Base-by-base conservation (phyloP, 805 yeast species). In the Kodamaea hsintzibuensis region DNA sequence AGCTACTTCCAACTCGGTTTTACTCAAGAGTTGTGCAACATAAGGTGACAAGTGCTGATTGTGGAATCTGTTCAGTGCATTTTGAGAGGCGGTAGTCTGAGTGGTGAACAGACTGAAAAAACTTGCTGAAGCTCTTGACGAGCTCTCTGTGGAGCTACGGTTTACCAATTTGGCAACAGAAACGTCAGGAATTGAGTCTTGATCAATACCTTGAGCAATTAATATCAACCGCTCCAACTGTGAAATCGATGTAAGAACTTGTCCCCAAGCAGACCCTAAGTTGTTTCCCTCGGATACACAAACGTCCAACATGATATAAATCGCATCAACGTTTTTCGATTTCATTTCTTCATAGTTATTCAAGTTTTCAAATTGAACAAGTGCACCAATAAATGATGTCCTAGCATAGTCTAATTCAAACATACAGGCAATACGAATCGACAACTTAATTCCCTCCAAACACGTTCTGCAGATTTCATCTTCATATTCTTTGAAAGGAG, bases 211-310 rank as follows among this genome's bases (percentile, higher is more conserved):
- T 60, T 89, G 86, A 0, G 96, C 89, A 50, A 92, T 84, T 50
- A 95, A 75, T 69, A 91, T 97, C 54, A 91, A 75, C 66, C 98
- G 81, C 69, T 96, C 99, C 47, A 95, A 82, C 70, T 93, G 98
- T 1, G 98, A 91, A 50, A 92, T 84, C 1, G 91, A 84, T 1
- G 87, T 80, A 59, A 95, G 77, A 22, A 95, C 79, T 60, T 88
- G 93, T 56, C 80, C 83, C 99, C 99, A 95, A 0, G 97, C 86
- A 18, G 60, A 59, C 49, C 81, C 81, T 59, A 95, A 74, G 55
- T 75, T 74, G 55, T 89, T 81, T n/a, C 97, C 97, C 62, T 91
- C 96, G 8, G 81, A 68, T 14, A 88, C 82, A 0, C 97, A 92
- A 53, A 90, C 77, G 43, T 87, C 91, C 54, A 95, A 73, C 64